These are phyloP conservation scores for Hypoxylon crocopeplum DNA, from an alignment of 495 filamentous ascomycete species.

Conservation along the genomic window DNA sequence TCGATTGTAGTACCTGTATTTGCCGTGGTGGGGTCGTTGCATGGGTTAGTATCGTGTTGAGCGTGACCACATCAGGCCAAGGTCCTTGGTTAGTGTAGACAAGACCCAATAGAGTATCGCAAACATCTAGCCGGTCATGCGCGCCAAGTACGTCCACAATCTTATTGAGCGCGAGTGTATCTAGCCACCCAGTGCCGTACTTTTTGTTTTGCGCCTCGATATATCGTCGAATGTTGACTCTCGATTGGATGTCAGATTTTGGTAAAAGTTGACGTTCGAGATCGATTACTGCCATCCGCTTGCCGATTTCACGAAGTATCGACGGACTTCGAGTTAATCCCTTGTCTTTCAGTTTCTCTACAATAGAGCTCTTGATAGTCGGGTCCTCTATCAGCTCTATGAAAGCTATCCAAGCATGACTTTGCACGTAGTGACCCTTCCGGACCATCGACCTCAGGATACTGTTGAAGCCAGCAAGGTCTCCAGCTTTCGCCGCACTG, in stretches of 20 bases:
- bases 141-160: slow-evolving; percentile 42
- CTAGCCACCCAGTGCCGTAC: slow-evolving; percentile 50
- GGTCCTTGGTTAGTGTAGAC: slow-evolving; percentile 16
- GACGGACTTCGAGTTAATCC: slow-evolving; percentile 33
- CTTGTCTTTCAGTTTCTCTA: slow-evolving; percentile 41
- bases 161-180: slow-evolving; percentile 38
- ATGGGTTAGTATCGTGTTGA: slow-evolving; percentile 49
- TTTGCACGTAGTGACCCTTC: slow-evolving; percentile 37
- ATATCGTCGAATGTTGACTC: slow-evolving; percentile 31
- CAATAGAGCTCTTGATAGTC: slow-evolving; percentile 43
- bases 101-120: slow-evolving; percentile 33
- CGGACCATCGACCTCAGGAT: slow-evolving; percentile 43
- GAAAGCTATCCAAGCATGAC: slow-evolving; percentile 50
- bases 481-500: slow-evolving; percentile 35
- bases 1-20: slow-evolving; percentile 21
- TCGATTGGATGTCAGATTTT: neutral
- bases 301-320: slow-evolving; percentile 33
- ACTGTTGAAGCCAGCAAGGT: slow-evolving; percentile 43
- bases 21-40: slow-evolving; percentile 31
- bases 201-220: slow-evolving; percentile 39
- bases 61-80: slow-evolving; percentile 33
- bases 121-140: slow-evolving; percentile 35
- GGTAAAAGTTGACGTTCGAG: slow-evolving; percentile 39
- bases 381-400: slow-evolving; percentile 48
- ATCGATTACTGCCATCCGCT: slow-evolving; percentile 43